These are phyloP conservation scores for Pelargonium australe DNA, from an alignment of 441 rosid genomes.

Conservation along the genomic window DNA sequence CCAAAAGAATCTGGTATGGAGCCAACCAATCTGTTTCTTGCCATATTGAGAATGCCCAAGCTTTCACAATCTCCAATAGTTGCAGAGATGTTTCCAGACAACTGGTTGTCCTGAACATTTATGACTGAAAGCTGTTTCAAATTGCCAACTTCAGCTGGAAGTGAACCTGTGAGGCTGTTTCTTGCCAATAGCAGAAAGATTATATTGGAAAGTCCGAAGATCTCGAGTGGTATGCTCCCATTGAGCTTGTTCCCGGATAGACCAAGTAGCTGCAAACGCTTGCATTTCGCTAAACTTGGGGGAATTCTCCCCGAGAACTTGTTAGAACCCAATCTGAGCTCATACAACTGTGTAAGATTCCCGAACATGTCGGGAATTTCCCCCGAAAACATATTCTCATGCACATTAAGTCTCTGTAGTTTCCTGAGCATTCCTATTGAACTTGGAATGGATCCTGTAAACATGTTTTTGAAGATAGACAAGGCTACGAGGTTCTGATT, in stretches of 20 bases:
- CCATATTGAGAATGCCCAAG: slow-evolving; percentile 14
- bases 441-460: slow-evolving; percentile 20
- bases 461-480: slow-evolving; percentile 13
- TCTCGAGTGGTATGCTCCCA: slow-evolving; percentile 18
- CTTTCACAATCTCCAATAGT: slow-evolving; percentile 14
- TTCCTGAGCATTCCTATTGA: slow-evolving; percentile 7
- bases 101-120: slow-evolving; percentile 17
- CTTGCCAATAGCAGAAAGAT: background rate
- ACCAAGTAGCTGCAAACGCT: background rate
- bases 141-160: slow-evolving; percentile 18
- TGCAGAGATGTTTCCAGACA: slow-evolving; percentile 18
- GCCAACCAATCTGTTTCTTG: slow-evolving; percentile 21
- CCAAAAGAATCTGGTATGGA: slow-evolving; percentile 18
- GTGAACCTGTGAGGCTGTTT: slow-evolving; percentile 19
- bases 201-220: slow-evolving; percentile 17
- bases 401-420: slow-evolving; percentile 7
- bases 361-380: slow-evolving; percentile 23
- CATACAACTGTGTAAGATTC: slow-evolving; percentile 20
- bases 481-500: slow-evolving; percentile 21
- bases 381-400: slow-evolving; percentile 9
- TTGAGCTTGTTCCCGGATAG: slow-evolving; percentile 11
- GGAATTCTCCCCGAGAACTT: slow-evolving; percentile 25
- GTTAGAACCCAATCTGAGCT: slow-evolving; percentile 14
- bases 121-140: slow-evolving; percentile 17
- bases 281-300: slow-evolving; percentile 14